Evolutionary conservation across 352 stramenopile genomes (phyloP).

Genomic region (Pythium dissotocum): DNA sequence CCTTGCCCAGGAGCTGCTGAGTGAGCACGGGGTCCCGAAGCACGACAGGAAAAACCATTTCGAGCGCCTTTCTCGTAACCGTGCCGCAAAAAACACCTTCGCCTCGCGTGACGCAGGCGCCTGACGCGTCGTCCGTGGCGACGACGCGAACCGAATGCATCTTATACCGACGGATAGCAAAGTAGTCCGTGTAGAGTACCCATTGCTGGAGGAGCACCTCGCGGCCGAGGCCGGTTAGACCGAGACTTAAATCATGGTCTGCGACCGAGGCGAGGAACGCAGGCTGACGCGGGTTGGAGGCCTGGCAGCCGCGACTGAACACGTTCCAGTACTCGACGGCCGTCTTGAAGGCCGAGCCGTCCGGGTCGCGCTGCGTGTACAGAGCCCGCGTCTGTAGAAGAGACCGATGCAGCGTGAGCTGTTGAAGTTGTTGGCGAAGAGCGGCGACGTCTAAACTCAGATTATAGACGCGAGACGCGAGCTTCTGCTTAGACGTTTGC

Average conservation of each 20-base stretch:
- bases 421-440: slow-evolving; percentile 11
- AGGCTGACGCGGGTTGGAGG: not conserved
- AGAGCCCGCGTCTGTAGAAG: slow-evolving; percentile 20
- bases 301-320: slow-evolving; percentile 13
- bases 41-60: slow-evolving; percentile 14
- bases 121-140: not conserved
- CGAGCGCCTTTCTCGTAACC: slow-evolving; percentile 15
- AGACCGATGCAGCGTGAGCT: slow-evolving; percentile 15
- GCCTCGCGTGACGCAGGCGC: slow-evolving; percentile 6
- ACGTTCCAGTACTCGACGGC: slow-evolving; percentile 19
- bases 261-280: slow-evolving; percentile 8
- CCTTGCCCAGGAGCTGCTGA: slow-evolving; percentile 10
- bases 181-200: slow-evolving; percentile 8
- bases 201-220: slow-evolving; percentile 9
- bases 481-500: slow-evolving; percentile 14
- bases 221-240: slow-evolving; percentile 1
- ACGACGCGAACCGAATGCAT: slow-evolving; percentile 1
- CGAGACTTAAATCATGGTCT: slow-evolving; percentile 5
- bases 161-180: slow-evolving; percentile 9
- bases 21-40: slow-evolving; percentile 9
- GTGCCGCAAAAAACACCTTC: slow-evolving; percentile 12
- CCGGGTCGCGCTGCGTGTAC: slow-evolving; percentile 11
- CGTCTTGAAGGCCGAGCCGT: slow-evolving; percentile 15
- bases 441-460: slow-evolving; percentile 16
- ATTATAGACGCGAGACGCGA: slow-evolving; percentile 19